Conservation (phyloP, 306 rosid species). For the Dalbergia cochinchinensis region DNA sequence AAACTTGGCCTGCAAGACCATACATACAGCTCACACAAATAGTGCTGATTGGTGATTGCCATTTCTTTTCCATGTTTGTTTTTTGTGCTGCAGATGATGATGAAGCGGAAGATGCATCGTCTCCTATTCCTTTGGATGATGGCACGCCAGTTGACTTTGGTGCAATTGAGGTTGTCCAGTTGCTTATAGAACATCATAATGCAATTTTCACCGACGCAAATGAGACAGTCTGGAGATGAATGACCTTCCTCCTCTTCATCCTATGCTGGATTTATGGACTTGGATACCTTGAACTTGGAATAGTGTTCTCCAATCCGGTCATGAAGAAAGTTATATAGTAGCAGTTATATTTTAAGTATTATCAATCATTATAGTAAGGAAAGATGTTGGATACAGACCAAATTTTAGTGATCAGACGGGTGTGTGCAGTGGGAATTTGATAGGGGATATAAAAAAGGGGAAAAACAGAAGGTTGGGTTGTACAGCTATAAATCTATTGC, state of each 20-base stretch:
- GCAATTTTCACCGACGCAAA: conserved; percentile 95
- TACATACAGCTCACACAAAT: conserved; percentile 16
- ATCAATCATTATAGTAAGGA: conserved; percentile 22
- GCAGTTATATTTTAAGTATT: conserved; percentile 32
- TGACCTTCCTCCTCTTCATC: not conserved
- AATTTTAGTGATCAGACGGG: conserved; percentile 18
- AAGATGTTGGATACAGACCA: conserved; percentile 26
- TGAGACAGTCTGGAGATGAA: conserved; percentile 91
- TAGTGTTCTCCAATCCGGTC: conserved; percentile 38
- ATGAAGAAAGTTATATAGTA: conserved; percentile 23
- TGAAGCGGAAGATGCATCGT: conserved; percentile 73
- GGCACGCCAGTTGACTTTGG: conserved; percentile 79
- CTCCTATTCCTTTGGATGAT: conserved; percentile 94
- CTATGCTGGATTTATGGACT: conserved; percentile 39
- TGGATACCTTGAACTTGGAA: conserved; percentile 31
- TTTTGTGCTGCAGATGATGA: conserved; percentile 67
- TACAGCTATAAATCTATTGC: conserved; percentile 32
- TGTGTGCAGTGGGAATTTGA: not conserved
- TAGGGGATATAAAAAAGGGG: not conserved
- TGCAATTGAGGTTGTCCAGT: conserved; percentile 91
- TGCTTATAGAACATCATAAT: conserved; percentile 94
- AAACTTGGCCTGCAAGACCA: conserved; percentile 4
- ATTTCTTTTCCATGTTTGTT: conserved; percentile 16
- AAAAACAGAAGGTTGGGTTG: conserved; percentile 22
- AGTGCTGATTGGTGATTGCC: conserved; percentile 26